phyloP scores from a whole-genome alignment of 306 rosid species.

The Vigna mungo region DNA sequence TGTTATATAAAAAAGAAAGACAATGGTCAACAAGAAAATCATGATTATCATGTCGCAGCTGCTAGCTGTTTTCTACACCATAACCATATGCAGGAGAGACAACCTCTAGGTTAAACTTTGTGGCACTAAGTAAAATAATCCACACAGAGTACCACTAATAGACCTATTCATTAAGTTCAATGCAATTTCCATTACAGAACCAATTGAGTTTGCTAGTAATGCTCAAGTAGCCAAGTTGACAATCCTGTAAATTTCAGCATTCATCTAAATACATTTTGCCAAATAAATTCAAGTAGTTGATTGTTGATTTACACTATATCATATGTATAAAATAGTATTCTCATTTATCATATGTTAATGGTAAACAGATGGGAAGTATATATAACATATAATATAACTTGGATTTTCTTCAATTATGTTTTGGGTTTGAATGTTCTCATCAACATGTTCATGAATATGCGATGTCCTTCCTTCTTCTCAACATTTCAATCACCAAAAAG shows the following conservation, averaged over 20 bases:
- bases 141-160: slow-evolving; percentile 3
- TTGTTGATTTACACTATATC: slow-evolving; percentile 1
- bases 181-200: slow-evolving; percentile 7
- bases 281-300: slow-evolving; percentile 11
- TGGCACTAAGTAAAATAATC: slow-evolving; percentile 9
- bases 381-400: not conserved
- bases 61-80: slow-evolving; percentile 32
- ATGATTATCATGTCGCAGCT: not conserved
- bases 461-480: slow-evolving; percentile 1
- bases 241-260: slow-evolving; percentile 12
- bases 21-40: slow-evolving; percentile 15
- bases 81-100: slow-evolving; percentile 16
- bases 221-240: slow-evolving; percentile 5
- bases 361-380: not conserved
- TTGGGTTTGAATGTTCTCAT: slow-evolving; percentile 9
- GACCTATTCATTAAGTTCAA: slow-evolving; percentile 24
- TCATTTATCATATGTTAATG: not conserved
- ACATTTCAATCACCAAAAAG: not conserved
- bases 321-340: not conserved
- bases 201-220: slow-evolving; percentile 9
- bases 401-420: not conserved
- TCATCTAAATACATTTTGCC: slow-evolving; percentile 6
- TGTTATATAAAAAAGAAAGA: slow-evolving; percentile 30
- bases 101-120: slow-evolving; percentile 21
- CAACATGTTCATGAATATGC: not conserved